A percentile compares a stretch with the other conserved stretches of the same genome.
phyloP scores from a whole-genome alignment of 2,329 filamentous ascomycete genomes.

The Ceratocystis lukuohia region DNA sequence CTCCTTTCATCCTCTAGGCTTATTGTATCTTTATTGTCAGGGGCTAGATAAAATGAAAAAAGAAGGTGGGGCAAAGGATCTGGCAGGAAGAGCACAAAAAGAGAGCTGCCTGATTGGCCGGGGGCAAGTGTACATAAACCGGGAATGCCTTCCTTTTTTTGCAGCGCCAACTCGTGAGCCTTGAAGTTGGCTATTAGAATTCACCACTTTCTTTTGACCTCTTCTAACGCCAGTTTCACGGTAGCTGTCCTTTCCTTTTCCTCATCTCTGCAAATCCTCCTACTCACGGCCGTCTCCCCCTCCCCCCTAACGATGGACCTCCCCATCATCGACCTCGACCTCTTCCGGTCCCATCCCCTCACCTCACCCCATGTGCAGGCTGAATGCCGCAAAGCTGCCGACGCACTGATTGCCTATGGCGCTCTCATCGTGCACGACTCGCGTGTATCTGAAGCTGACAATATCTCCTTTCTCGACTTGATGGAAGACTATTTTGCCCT shows the following conservation, averaged over 20 bases:
- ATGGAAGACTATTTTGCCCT: conserved; percentile 54
- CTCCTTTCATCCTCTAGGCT: neutral
- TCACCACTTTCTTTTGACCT: too few species aligned
- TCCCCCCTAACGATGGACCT: conserved; percentile 37
- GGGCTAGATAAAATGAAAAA: neutral
- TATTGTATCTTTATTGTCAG: neutral
- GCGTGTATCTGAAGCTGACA: conserved; percentile 42
- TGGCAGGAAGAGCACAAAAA: neutral
- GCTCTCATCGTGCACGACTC: conserved; percentile 47
- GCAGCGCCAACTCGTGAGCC: neutral
- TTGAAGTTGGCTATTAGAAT: neutral
- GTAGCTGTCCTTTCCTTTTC: too few species aligned
- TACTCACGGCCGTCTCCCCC: neutral
- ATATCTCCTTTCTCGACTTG: conserved; percentile 44
- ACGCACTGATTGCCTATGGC: conserved; percentile 46
- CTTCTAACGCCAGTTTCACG: too few species aligned
- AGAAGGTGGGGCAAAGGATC: neutral
- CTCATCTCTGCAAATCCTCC: too few species aligned
- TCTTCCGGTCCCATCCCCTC: conserved; percentile 36
- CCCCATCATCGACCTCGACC: conserved; percentile 45
- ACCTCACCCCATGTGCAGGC: conserved; percentile 33
- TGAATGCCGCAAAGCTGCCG: conserved; percentile 42
- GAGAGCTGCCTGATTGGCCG: neutral
- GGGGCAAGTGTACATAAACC: neutral
- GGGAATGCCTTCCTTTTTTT: neutral